Evolutionary conservation across 495 filamentous ascomycete genomes (phyloP), one percentile per base, ranked within the genome.

Genomic region (Pseudevernia furfuracea): DNA sequence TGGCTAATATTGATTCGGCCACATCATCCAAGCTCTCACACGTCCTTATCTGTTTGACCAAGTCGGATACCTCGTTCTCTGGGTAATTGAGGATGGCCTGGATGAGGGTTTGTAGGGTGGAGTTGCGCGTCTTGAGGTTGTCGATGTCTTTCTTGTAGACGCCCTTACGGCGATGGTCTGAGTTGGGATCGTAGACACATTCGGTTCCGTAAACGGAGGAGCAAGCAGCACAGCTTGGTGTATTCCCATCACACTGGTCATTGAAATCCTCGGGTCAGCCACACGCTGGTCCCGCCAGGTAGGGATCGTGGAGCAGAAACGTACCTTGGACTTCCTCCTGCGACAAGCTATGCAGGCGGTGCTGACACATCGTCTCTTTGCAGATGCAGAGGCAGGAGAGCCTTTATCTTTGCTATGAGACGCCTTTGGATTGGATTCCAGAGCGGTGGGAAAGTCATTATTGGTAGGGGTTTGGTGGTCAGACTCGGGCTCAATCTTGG

Each of bases 101-200:
- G 58, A 98, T 85, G 36, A 98, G 77, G 11, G 92, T 93, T 71
- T 97, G 89, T 34, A 97, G 78, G 17, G 94, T 98, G 39, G 89
- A 89, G 71, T 89, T 93, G 61, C 83, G 83, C 25, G 92, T 93
- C 71, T 93, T 90, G 70, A 93, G 82, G 68, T 87, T 89, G 74
- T 96, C 92, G 56, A 92, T 88, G 74, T 96, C 92, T 74, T 96
- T 91, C 74, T 91, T 92, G 74, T 96, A 97, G 14, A 97, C 94
- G 58, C 94, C 94, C 73, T 97, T 98, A 23, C 94, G 86, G 56
- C 94, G 88, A 72, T 96, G 91, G 74, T 98, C 94, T 62, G 90
- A 94, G 71, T 90, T 95, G 9, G 91, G 94, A 72, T 97, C 95
- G 79, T 97, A 98, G 39, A 62, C 72, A 77, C 81, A 83, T 64